These are phyloP conservation scores for Anthracocystis setariae DNA, from an alignment of 1,284 basidiomycete genomes.

Conservation along the genomic window DNA sequence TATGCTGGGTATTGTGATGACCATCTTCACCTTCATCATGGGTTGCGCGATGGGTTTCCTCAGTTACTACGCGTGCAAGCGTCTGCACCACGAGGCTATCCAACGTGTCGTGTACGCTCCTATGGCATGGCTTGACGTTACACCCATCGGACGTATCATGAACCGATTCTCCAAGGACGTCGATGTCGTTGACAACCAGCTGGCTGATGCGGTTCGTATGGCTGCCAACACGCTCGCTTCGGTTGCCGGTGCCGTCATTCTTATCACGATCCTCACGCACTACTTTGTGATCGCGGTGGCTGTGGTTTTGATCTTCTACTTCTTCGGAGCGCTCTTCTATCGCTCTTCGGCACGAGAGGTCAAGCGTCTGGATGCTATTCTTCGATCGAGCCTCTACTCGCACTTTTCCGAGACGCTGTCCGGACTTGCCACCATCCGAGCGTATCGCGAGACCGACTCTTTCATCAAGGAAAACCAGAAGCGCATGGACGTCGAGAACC, in stretches of 20 bases:
- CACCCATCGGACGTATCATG: conserved; percentile 85
- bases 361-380: conserved; percentile 79
- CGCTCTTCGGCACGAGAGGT: conserved; percentile 86
- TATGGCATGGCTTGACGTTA: conserved; percentile 82
- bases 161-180: conserved; percentile 79
- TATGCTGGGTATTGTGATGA: conserved; percentile 73
- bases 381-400: conserved; percentile 78
- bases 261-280: conserved; percentile 77
- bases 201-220: conserved; percentile 67
- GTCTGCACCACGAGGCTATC: conserved; percentile 74
- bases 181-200: conserved; percentile 84
- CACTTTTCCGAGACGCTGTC: conserved; percentile 88
- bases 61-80: conserved; percentile 75
- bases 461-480: conserved; percentile 73
- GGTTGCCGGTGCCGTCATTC: conserved; percentile 74
- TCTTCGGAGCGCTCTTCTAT: conserved; percentile 77
- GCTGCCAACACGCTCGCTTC: conserved; percentile 62
- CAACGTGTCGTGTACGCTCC: conserved; percentile 75
- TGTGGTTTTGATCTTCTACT: conserved; percentile 61
- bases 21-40: conserved; percentile 75
- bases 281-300: conserved; percentile 74
- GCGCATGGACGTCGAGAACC: conserved; percentile 86
- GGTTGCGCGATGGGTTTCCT: conserved; percentile 74
- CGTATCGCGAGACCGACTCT: conserved; percentile 72
- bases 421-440: conserved; percentile 85